phyloP scores from a whole-genome alignment of 768 basidiomycete genomes.

The Suillus weaverae region DNA sequence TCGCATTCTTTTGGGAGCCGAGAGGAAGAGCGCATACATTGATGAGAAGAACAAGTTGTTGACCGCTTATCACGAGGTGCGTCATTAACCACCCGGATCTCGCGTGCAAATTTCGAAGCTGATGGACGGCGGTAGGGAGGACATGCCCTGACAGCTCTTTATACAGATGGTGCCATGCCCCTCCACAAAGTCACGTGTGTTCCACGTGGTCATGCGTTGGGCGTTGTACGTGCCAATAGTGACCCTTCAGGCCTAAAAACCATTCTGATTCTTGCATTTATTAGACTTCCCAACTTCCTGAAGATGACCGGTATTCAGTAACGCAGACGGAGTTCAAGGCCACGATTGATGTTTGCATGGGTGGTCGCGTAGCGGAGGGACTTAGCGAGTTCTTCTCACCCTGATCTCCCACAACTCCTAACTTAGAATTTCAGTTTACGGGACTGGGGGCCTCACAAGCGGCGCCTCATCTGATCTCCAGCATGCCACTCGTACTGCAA shows the following conservation, averaged over 20 bases:
- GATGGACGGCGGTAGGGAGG: constrained; percentile 58
- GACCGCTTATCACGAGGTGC: constrained; percentile 95
- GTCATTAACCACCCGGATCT: constrained; percentile 14
- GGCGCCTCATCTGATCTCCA: constrained; percentile 89
- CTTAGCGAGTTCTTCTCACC: constrained; percentile 51
- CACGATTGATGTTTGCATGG: constrained; percentile 88
- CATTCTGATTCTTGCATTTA: constrained; percentile 17
- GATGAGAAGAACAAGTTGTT: constrained; percentile 83
- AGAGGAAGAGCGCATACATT: constrained; percentile 87
- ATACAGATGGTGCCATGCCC: constrained; percentile 94
- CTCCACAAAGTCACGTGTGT: constrained; percentile 98
- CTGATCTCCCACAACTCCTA: constrained; percentile 13
- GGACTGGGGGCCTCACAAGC: constrained; percentile 83
- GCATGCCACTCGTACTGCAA: constrained; percentile 77
- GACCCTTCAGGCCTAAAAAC: background rate
- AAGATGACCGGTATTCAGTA: constrained; percentile 72
- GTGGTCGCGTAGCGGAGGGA: constrained; percentile 94
- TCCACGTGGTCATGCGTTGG: constrained; percentile 92
- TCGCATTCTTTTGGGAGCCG: constrained; percentile 95
- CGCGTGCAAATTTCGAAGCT: constrained; percentile 6
- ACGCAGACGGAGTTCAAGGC: constrained; percentile 76
- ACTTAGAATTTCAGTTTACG: constrained; percentile 61
- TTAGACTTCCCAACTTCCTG: constrained; percentile 73
- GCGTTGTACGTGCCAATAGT: constrained; percentile 58
- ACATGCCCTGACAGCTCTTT: constrained; percentile 91